Evolutionary conservation across 2,329 filamentous ascomycete species (phyloP).

Genomic region (Pseudogymnoascus sp.): DNA sequence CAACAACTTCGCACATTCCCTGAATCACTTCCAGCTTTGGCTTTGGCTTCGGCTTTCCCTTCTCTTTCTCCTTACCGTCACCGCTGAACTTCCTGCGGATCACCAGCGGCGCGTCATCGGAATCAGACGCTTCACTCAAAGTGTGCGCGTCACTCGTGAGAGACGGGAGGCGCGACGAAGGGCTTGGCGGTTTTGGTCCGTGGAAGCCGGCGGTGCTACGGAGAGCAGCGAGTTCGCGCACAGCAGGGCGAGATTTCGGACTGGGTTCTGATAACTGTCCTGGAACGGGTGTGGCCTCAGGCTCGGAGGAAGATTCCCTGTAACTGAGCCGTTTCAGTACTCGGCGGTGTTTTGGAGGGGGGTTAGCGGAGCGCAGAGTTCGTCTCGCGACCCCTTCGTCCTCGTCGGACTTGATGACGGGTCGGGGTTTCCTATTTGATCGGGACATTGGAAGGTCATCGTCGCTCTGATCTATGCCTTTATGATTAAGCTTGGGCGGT

Average conservation of each 20-base stretch:
- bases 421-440: background rate
- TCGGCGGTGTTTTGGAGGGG: conserved; percentile 11
- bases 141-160: background rate
- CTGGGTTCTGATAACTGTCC: conserved; percentile 7
- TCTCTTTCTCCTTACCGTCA: conserved; percentile 20
- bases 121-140: conserved; percentile 10
- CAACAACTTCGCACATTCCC: conserved; percentile 62
- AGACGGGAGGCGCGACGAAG: background rate
- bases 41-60: conserved; percentile 30
- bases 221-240: conserved; percentile 24
- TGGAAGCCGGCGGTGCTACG: conserved; percentile 24
- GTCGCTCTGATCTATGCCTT: background rate
- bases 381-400: background rate
- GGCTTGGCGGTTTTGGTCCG: conserved; percentile 10
- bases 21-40: conserved; percentile 44
- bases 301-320: background rate
- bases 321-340: background rate
- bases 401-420: background rate
- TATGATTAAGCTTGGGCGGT: background rate
- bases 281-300: background rate
- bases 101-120: conserved; percentile 13
- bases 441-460: conserved; percentile 1
- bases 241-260: conserved; percentile 12
- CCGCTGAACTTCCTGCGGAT: conserved; percentile 14
- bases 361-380: conserved; percentile 18